phyloP scores from a whole-genome alignment of 2,329 filamentous ascomycete genomes.

The Venturia asperata region DNA sequence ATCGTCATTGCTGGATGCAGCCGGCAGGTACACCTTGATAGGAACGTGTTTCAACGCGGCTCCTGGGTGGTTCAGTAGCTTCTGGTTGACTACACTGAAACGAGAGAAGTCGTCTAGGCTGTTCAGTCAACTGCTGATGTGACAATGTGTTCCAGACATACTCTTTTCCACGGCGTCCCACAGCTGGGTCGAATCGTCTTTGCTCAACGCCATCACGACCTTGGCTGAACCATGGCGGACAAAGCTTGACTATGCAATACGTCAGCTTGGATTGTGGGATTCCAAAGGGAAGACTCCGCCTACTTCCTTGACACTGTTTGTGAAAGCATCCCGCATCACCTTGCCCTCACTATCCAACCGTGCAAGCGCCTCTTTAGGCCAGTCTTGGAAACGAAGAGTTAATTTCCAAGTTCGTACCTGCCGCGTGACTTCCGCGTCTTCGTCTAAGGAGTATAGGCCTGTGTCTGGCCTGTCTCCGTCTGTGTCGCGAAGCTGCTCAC shows the following conservation, averaged over 20 bases:
- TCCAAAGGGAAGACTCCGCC: slow-evolving; percentile 14
- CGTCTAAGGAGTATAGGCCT: slow-evolving; percentile 18
- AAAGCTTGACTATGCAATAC: slow-evolving; percentile 60
- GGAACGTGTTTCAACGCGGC: slow-evolving; percentile 76
- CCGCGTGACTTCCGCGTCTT: slow-evolving; percentile 23
- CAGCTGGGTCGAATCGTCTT: slow-evolving; percentile 71
- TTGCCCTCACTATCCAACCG: slow-evolving; percentile 48
- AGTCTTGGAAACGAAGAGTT: slow-evolving; percentile 53
- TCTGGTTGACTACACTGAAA: slow-evolving; percentile 68
- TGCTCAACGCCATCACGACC: slow-evolving; percentile 81
- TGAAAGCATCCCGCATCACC: slow-evolving; percentile 57
- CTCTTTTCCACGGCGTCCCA: slow-evolving; percentile 75
- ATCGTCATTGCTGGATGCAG: slow-evolving; percentile 33
- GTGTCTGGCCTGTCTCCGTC: slow-evolving; percentile 13
- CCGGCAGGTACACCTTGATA: slow-evolving; percentile 74
- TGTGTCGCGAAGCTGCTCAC: slow-evolving; percentile 24
- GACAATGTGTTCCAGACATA: slow-evolving; percentile 32
- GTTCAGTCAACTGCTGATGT: slow-evolving; percentile 15
- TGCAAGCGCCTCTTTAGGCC: slow-evolving; percentile 52
- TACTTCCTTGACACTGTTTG: slow-evolving; percentile 62
- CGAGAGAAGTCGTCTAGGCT: slow-evolving; percentile 62
- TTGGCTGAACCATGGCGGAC: slow-evolving; percentile 81
- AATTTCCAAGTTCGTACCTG: slow-evolving; percentile 50
- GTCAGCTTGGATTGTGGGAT: slow-evolving; percentile 20
- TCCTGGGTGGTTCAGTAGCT: slow-evolving; percentile 65